Percentiles rank a stretch among this genome's conserved stretches.
Conservation (phyloP, 225 moss, liverwort and hornwort genomes). For the Marchantia polymorpha region DNA sequence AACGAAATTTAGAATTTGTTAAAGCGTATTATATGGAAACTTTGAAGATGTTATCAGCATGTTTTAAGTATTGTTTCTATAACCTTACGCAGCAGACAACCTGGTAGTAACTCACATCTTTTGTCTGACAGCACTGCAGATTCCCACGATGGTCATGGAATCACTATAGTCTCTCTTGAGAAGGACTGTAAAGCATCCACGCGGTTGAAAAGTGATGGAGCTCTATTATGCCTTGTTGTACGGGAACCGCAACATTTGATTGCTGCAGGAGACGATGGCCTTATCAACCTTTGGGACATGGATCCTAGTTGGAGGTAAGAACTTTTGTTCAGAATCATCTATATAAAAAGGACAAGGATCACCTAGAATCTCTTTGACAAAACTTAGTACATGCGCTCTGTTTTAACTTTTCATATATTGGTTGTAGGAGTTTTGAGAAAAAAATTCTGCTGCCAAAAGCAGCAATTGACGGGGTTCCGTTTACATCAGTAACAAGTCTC, state of each 20-base stretch:
- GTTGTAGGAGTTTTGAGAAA: conserved; percentile 25
- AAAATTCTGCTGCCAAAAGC: conserved; percentile 23
- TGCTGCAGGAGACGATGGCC: conserved; percentile 38
- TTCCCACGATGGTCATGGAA: conserved; percentile 29
- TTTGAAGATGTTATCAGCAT: too few relatives aligned
- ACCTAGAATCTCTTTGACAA: background rate
- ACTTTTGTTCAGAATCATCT: background rate
- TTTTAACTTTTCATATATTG: background rate
- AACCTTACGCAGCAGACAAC: background rate
- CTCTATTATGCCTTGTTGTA: conserved; percentile 33
- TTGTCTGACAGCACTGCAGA: background rate
- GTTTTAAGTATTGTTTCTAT: too few relatives aligned
- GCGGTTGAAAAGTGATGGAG: conserved; percentile 23
- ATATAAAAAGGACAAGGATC: background rate
- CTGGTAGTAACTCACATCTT: background rate
- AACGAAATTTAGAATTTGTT: too few relatives aligned
- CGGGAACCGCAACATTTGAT: conserved; percentile 34
- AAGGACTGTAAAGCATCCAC: conserved; percentile 15
- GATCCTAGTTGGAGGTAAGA: conserved; percentile 39
- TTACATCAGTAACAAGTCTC: conserved; percentile 34
- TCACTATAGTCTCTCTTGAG: conserved; percentile 32
- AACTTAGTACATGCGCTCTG: background rate
- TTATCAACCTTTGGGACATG: conserved; percentile 36
- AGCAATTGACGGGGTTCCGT: conserved; percentile 20
- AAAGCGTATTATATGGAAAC: too few relatives aligned